Evolutionary conservation across 2,329 filamentous ascomycete genomes (phyloP).

Genomic region (Pseudocercospora vitis): DNA sequence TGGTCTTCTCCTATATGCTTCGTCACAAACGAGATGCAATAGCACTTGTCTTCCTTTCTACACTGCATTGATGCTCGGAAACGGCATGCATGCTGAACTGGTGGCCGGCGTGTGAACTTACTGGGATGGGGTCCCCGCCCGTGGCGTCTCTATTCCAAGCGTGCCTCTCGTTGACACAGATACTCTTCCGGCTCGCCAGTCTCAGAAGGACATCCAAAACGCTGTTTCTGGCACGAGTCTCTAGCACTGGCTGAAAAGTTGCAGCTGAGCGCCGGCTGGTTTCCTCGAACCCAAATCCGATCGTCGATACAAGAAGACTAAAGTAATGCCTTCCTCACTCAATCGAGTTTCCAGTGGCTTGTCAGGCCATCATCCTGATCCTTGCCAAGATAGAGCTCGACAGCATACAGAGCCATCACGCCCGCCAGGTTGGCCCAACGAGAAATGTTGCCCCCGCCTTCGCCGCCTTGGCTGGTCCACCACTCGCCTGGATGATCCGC

Average conservation of each 20-base stretch:
- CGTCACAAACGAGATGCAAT: constrained; percentile 5
- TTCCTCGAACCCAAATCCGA: no score
- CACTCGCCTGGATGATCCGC: constrained; percentile 61
- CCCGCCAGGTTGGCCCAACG: constrained; percentile 89
- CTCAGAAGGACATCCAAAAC: no score
- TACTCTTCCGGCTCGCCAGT: no score
- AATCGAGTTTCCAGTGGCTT: constrained; percentile 75
- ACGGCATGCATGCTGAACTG: not conserved
- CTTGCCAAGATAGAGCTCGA: constrained; percentile 84
- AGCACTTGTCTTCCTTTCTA: not conserved
- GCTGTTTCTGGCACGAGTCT: no score
- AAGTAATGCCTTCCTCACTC: constrained; percentile 5
- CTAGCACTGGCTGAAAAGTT: no score
- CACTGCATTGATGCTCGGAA: no score
- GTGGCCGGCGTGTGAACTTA: not conserved
- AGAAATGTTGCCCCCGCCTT: constrained; percentile 82
- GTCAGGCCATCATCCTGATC: constrained; percentile 74
- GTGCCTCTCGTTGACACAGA: no score
- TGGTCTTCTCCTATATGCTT: not conserved
- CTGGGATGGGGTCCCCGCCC: not conserved
- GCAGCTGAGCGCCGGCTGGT: no score
- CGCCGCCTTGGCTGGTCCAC: constrained; percentile 83
- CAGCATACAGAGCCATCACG: constrained; percentile 85
- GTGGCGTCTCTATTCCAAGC: no score
- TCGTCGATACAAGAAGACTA: no score